Base-by-base conservation (phyloP, 257 asterid species). In the Solanum neorickii region DNA sequence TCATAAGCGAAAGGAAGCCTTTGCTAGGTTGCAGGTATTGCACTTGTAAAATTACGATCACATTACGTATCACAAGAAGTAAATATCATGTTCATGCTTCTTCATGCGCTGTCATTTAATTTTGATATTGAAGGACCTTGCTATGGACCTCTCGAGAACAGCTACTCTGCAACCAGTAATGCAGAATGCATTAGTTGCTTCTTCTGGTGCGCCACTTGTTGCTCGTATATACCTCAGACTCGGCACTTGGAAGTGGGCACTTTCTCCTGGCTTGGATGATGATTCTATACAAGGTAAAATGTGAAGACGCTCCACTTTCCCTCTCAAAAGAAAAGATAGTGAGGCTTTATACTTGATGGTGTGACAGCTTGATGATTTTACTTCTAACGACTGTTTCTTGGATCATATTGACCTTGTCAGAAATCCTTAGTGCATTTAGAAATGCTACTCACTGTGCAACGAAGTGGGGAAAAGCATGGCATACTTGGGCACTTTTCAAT, bases 381-480 rank as follows among this genome's bases (percentile, higher is more conserved):
- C 86, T 29, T 87, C 56, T 82, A 49, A 82, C 23, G 18, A 9
- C 41, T 86, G 41, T 86, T 86, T 59, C 60, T 76, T 86, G 83
- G 47, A 52, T 86, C n/a, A 35, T 78, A 35, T 86, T 73, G 82
- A 14, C 25, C 84, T 73, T 29, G 59, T 84, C 94, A 97, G 99
- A 97, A 91, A 97, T 96, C 85, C 99, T 95, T 85, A 90, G 86
- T 82, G 99, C 99, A 88, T 95, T 96, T 73, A 92, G 91, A 41
- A 94, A 94, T 87, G 98, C 99, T 14, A 97, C 99, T 87, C 98
- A 93, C 23, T 91, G 92, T 91, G 97, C 99, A 35, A 88, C 98
- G 33, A 94, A 92, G 90, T 97, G 98, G 98, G 99, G 95, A 87
- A 97, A 93, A 89, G 98, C 99, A 84, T 97, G 99, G 99, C 99